These are phyloP conservation scores for Penicillium sp. DNA, from an alignment of 2,329 filamentous ascomycete species.

Conservation along the genomic window DNA sequence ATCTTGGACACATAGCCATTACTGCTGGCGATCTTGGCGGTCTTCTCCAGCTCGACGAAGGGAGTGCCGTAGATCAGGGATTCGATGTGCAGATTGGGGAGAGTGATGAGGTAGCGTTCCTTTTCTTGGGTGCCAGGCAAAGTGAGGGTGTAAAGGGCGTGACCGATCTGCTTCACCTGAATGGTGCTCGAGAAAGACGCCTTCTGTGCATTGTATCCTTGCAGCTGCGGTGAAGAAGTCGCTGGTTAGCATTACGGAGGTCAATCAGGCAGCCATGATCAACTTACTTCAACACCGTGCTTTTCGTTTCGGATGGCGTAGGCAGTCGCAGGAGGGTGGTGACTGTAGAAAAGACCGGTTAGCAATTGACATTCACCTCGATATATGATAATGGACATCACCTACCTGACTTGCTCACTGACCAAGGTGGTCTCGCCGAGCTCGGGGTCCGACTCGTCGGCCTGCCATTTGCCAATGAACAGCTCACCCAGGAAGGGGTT, in stretches of 20 bases:
- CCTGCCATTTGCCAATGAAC: constrained; percentile 82
- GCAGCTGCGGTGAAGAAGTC: constrained; percentile 39
- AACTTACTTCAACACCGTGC: constrained; percentile 64
- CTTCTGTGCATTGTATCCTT: constrained; percentile 94
- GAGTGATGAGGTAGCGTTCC: constrained; percentile 84
- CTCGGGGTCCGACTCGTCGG: constrained; percentile 58
- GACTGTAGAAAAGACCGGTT: constrained; percentile 44
- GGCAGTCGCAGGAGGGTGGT: constrained; percentile 92
- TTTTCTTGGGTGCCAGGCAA: constrained; percentile 53
- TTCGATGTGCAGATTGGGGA: constrained; percentile 90
- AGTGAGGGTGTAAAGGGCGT: constrained; percentile 73
- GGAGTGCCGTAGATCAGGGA: constrained; percentile 72
- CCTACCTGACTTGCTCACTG: constrained; percentile 83
- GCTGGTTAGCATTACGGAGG: not conserved
- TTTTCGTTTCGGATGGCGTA: constrained; percentile 88
- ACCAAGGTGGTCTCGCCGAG: constrained; percentile 78
- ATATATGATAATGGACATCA: not conserved
- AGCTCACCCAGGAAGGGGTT: constrained; percentile 96
- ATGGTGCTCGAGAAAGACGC: constrained; percentile 92
- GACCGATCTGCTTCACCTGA: constrained; percentile 90
- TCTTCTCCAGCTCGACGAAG: constrained; percentile 85
- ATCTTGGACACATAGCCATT: constrained; percentile 85
- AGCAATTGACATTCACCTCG: not conserved
- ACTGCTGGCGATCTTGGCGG: constrained; percentile 80
- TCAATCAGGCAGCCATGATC: not conserved